Evolutionary conservation across 805 yeast genomes (phyloP), one percentile per base, ranked within the genome.

Genomic region (Candida lessepsii): DNA sequence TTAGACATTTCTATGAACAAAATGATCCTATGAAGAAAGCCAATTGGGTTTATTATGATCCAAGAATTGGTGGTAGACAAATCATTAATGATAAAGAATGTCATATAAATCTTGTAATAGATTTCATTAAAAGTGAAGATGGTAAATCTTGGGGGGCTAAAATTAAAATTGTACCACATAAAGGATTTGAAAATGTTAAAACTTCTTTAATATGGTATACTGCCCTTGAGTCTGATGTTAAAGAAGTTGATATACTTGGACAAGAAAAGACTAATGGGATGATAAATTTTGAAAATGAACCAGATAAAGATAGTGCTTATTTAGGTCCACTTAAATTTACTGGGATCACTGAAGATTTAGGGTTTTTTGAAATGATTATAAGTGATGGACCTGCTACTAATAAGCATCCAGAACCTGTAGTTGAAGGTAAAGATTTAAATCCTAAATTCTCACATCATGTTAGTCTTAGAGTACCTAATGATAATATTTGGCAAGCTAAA

Each of bases 1-100:
- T 83, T 17, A 78, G 96, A 50, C 96, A 89, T 59, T 71, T 75
- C 40, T 86, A 89, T 53, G 87, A 83, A 38, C 89, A 81, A 50
- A 67, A 67, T 26, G 91, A 89, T 52, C 75, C 80, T 36, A 70
- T 89, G 64, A 71, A 71, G 17, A 80, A 76, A 39, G 91, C 86
- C 50, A 87, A 90, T 18, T 93, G 97, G 96, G 71, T 76, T n/a
- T 66, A 71, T 26, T 93, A 84, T 58, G 98, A 93, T 56, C 89
- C 96, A 4, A 73, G 98, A 47, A 36, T 62, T 10, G 99, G 99
- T 17, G 99, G 99, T 0, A 68, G 75, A 45, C 91, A 93, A 55
- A 67, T 76, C 1, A 80, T 93, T 20, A 63, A 70, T 26, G 99
- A 93, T 57, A 60, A 64, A 15, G 84, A 76, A 24, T 75, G 80